phyloP scores from a whole-genome alignment of 768 basidiomycete species.

The Trametes villosa region DNA sequence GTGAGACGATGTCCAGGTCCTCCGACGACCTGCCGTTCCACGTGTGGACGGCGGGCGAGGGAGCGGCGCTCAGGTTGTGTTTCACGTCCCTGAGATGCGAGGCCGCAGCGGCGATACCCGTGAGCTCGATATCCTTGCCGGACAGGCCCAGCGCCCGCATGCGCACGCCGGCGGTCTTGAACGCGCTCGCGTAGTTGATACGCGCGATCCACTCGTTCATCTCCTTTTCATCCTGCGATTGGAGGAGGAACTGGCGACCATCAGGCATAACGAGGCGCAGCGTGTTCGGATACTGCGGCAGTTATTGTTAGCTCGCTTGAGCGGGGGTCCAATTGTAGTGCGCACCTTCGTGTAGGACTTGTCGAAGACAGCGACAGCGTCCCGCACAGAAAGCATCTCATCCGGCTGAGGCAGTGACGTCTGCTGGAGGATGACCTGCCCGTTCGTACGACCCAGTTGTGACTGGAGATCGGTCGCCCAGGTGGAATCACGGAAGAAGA shows the following conservation, averaged over 20 bases:
- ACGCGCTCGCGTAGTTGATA: constrained; percentile 94
- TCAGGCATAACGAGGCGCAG: constrained; percentile 79
- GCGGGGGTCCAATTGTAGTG: constrained; percentile 31
- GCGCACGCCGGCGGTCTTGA: constrained; percentile 81
- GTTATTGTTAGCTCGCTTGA: neutral
- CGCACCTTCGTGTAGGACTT: constrained; percentile 75
- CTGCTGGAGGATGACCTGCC: constrained; percentile 44
- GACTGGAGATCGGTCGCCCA: constrained; percentile 54
- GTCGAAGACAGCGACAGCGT: constrained; percentile 82
- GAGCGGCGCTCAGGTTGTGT: constrained; percentile 34
- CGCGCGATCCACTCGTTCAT: constrained; percentile 89
- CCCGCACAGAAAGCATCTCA: constrained; percentile 78
- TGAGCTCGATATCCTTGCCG: constrained; percentile 69
- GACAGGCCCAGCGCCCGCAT: constrained; percentile 80
- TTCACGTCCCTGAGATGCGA: constrained; percentile 79
- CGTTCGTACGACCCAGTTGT: constrained; percentile 42
- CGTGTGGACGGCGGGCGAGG: constrained; percentile 29
- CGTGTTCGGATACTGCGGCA: constrained; percentile 64
- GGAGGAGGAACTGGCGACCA: constrained; percentile 82
- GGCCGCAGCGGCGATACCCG: constrained; percentile 84
- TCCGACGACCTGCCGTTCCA: constrained; percentile 44
- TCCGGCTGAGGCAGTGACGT: constrained; percentile 71
- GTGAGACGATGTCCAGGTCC: constrained; percentile 18
- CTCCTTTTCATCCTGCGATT: constrained; percentile 68
- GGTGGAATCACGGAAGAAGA: constrained; percentile 81